Evolutionary conservation across 1,139 yeast species (phyloP).

Genomic region (Wickerhamiella pararugosa): DNA sequence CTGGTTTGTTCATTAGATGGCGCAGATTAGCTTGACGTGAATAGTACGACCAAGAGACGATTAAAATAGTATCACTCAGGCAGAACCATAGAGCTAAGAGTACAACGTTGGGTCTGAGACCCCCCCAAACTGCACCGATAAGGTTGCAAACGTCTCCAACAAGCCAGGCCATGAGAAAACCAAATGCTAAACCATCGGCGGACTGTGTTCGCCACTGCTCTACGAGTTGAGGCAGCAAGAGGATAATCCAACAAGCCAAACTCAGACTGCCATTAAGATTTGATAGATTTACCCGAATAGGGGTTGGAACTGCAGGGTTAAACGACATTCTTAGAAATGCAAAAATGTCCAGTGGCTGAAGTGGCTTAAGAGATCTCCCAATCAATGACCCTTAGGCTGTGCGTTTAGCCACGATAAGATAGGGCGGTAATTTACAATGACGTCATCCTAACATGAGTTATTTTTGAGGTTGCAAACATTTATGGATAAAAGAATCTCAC

Average conservation of each 20-base stretch:
- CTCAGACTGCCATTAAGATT: conserved; percentile 48
- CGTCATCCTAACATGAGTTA: no score
- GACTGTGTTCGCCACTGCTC: conserved; percentile 71
- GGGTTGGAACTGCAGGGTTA: conserved; percentile 2
- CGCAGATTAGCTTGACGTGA: conserved; percentile 13
- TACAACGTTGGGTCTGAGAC: conserved; percentile 52
- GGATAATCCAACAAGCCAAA: conserved; percentile 64
- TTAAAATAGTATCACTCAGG: conserved; percentile 49
- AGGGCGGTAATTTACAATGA: no score
- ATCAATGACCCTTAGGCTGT: not conserved
- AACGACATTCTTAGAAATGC: no score
- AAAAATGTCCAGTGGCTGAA: not conserved
- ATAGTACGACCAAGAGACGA: conserved; percentile 44
- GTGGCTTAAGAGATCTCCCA: not conserved
- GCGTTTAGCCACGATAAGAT: no score
- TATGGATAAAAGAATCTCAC: no score
- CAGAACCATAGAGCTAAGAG: conserved; percentile 64
- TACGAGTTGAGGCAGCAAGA: conserved; percentile 60
- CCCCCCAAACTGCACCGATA: conserved; percentile 57
- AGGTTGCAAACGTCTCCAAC: conserved; percentile 59
- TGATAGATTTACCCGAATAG: conserved; percentile 33
- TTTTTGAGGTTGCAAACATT: no score
- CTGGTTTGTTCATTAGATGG: conserved; percentile 14
- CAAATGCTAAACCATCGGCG: conserved; percentile 65
- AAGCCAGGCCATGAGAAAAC: conserved; percentile 58